phyloP scores from a whole-genome alignment of 441 rosid genomes.

The Gossypium trilobum region DNA sequence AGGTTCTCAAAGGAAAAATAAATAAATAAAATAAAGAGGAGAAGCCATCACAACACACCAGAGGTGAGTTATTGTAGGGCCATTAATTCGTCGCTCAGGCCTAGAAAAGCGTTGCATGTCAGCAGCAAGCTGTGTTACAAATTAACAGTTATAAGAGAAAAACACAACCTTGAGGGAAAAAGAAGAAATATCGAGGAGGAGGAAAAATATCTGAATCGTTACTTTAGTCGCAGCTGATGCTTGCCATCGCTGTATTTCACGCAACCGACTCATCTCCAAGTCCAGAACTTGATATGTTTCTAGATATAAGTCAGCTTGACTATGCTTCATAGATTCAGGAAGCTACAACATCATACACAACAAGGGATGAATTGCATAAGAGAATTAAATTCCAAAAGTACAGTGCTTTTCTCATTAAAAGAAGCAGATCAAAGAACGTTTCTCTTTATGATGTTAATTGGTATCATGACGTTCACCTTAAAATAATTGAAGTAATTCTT shows the following conservation, averaged over 20 bases:
- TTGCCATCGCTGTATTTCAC: conserved; percentile 98
- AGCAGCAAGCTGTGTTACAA: conserved; percentile 77
- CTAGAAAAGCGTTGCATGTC: conserved; percentile 99
- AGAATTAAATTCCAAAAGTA: conserved; percentile 10
- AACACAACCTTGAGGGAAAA: not conserved
- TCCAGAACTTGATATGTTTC: conserved; percentile 99
- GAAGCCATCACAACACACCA: conserved; percentile 40
- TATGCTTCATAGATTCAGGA: conserved; percentile 97
- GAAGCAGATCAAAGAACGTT: not conserved
- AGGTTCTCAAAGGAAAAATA: not conserved
- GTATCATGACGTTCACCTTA: not conserved
- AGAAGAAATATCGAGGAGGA: conserved; percentile 2
- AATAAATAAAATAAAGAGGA: not conserved
- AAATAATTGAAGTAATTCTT: not conserved
- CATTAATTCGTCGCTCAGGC: conserved; percentile 94
- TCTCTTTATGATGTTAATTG: conserved; percentile 10
- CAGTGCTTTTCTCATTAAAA: not conserved
- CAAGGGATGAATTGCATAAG: conserved; percentile 4
- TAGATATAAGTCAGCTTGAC: conserved; percentile 92
- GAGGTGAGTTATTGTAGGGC: conserved; percentile 90
- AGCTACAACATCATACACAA: conserved; percentile 48
- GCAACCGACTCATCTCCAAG: conserved; percentile 95
- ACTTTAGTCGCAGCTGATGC: conserved; percentile 91
- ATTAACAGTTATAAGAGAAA: conserved; percentile 16
- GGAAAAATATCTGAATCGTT: conserved; percentile 17